Percentiles rank a stretch among this genome's conserved stretches.
Conservation (phyloP, 306 rosid genomes). For the Glycine soja region DNA sequence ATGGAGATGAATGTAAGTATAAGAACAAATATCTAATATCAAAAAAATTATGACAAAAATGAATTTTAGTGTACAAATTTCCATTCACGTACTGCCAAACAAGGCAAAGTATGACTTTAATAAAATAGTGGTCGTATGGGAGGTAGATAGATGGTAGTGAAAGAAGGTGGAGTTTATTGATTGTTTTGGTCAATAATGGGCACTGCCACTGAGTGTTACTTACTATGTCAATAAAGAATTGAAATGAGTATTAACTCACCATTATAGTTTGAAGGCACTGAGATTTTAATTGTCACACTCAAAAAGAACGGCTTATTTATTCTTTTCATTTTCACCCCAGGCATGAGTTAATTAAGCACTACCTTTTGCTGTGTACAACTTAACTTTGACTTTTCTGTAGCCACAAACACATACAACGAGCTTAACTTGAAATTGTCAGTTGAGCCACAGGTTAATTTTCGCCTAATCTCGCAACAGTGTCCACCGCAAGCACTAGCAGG, state of each 20-base stretch:
- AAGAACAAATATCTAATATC: no score
- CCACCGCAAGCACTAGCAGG: neutral
- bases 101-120: neutral
- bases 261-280: neutral
- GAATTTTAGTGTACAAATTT: no score
- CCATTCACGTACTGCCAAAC: neutral
- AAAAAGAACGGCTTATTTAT: neutral
- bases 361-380: no score
- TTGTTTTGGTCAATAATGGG: neutral
- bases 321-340: neutral
- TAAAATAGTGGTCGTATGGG: neutral
- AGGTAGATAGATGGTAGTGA: neutral
- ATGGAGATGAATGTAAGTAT: no score
- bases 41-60: no score
- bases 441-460: neutral
- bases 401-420: neutral
- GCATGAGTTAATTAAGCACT: neutral
- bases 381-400: neutral
- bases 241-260: neutral
- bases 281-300: neutral
- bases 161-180: neutral
- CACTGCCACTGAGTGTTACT: neutral
- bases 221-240: neutral
- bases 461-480: neutral
- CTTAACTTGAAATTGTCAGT: neutral